Evolutionary conservation across 345 rosid species (phyloP).

Genomic region (Lepidium sativum): DNA sequence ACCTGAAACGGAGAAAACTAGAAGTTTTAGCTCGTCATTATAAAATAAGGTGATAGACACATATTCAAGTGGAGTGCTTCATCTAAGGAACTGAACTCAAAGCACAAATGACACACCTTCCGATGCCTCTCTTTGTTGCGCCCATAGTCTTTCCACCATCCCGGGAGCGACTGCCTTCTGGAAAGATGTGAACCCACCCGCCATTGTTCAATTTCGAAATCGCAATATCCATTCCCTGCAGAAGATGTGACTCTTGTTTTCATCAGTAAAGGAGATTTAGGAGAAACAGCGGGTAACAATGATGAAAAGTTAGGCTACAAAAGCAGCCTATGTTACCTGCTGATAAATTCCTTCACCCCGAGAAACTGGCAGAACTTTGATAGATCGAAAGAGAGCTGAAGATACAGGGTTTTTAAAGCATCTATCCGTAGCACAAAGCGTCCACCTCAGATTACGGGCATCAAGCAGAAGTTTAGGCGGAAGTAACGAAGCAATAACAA

Average conservation of each 20-base stretch:
- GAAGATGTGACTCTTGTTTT: background rate
- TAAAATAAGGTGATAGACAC: background rate
- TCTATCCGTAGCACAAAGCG: slow-evolving; percentile 90
- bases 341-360: slow-evolving; percentile 97
- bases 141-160: slow-evolving; percentile 91
- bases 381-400: slow-evolving; percentile 80
- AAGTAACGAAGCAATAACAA: slow-evolving; percentile 84
- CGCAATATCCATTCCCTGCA: slow-evolving; percentile 96
- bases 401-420: slow-evolving; percentile 84
- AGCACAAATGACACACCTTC: slow-evolving; percentile 47
- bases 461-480: slow-evolving; percentile 73
- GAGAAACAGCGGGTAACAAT: background rate
- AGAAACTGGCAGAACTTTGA: slow-evolving; percentile 82
- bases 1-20: slow-evolving; percentile 31
- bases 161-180: slow-evolving; percentile 91
- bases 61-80: background rate
- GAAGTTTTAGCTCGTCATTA: background rate
- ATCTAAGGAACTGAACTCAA: background rate
- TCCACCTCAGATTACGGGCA: slow-evolving; percentile 86
- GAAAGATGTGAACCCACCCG: slow-evolving; percentile 98
- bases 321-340: slow-evolving; percentile 42
- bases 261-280: background rate
- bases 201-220: slow-evolving; percentile 78
- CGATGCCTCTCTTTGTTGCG: slow-evolving; percentile 85
- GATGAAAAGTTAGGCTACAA: background rate